Conservation (phyloP, 768 basidiomycete species). For the Mycena alexandri region DNA sequence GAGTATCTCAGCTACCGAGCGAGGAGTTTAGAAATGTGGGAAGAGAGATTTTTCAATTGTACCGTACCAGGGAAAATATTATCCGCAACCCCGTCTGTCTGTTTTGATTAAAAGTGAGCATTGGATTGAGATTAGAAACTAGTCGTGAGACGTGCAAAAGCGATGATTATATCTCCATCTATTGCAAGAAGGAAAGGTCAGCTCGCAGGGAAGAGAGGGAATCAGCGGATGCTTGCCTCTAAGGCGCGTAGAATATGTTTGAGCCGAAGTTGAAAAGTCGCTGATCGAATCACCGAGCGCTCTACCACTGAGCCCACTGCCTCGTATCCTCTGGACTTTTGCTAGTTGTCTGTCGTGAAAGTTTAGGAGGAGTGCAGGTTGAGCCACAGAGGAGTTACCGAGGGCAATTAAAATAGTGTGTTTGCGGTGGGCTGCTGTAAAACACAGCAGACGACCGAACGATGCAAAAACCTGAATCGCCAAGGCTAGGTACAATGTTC, state of each 20-base stretch:
- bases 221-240: too few species aligned
- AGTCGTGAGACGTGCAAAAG: conserved; percentile 52
- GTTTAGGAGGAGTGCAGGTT: conserved; percentile 23
- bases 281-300: conserved; percentile 44
- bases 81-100: conserved; percentile 70
- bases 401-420: conserved; percentile 71
- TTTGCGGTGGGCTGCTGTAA: conserved; percentile 63
- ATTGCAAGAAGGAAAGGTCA: conserved; percentile 34
- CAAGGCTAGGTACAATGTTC: conserved; percentile 18
- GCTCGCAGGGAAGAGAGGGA: too few species aligned
- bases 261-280: conserved; percentile 63
- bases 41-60: not conserved
- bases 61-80: conserved; percentile 70
- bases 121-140: conserved; percentile 4
- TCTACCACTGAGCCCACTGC: too few species aligned
- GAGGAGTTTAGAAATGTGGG: not conserved
- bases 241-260: conserved; percentile 57
- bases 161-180: conserved; percentile 66
- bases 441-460: conserved; percentile 72
- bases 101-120: conserved; percentile 9
- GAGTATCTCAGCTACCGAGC: conserved; percentile 65
- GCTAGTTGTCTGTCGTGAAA: conserved; percentile 61
- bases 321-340: conserved; percentile 61
- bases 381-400: conserved; percentile 51
- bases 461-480: conserved; percentile 24